Percentiles rank a stretch among this genome's conserved stretches.
phyloP scores from a whole-genome alignment of 1,139 yeast genomes.

The Zygotorulaspora mrakii region DNA sequence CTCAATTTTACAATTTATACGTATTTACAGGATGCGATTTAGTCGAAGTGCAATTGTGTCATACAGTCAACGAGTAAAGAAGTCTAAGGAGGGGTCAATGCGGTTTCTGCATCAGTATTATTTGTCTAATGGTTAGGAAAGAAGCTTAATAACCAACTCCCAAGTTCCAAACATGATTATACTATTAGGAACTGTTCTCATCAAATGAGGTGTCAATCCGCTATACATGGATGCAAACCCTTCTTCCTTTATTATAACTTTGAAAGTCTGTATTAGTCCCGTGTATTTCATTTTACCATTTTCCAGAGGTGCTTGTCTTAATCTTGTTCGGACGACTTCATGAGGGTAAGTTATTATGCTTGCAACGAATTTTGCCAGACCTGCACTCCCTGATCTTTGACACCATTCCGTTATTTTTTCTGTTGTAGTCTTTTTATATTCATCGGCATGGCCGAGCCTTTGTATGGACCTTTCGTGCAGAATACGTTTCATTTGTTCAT shows the following conservation, averaged over 20 bases:
- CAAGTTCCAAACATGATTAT: slow-evolving; percentile 99
- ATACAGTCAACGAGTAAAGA: not conserved
- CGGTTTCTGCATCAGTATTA: not conserved
- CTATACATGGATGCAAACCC: slow-evolving; percentile 94
- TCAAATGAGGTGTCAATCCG: slow-evolving; percentile 92
- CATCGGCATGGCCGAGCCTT: slow-evolving; percentile 38
- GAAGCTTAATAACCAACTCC: slow-evolving; percentile 80
- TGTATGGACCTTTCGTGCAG: slow-evolving; percentile 57
- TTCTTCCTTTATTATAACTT: slow-evolving; percentile 78
- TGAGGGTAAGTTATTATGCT: slow-evolving; percentile 94
- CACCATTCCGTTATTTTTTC: slow-evolving; percentile 85
- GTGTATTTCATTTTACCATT: slow-evolving; percentile 84
- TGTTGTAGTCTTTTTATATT: slow-evolving; percentile 48
- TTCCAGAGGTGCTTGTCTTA: slow-evolving; percentile 87
- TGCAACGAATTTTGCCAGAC: slow-evolving; percentile 91
- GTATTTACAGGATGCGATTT: slow-evolving; percentile 4
- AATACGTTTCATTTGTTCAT: slow-evolving; percentile 85
- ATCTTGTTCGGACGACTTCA: slow-evolving; percentile 91
- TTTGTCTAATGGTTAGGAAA: slow-evolving; percentile 40
- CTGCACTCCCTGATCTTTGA: slow-evolving; percentile 97
- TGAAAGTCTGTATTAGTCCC: slow-evolving; percentile 85
- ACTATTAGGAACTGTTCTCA: slow-evolving; percentile 96
- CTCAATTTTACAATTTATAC: slow-evolving; percentile 1
- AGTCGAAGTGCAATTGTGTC: not conserved
- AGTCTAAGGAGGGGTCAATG: no score